Evolutionary conservation across 2,329 filamentous ascomycete genomes (phyloP).

Genomic region (Apiospora phragmitis): DNA sequence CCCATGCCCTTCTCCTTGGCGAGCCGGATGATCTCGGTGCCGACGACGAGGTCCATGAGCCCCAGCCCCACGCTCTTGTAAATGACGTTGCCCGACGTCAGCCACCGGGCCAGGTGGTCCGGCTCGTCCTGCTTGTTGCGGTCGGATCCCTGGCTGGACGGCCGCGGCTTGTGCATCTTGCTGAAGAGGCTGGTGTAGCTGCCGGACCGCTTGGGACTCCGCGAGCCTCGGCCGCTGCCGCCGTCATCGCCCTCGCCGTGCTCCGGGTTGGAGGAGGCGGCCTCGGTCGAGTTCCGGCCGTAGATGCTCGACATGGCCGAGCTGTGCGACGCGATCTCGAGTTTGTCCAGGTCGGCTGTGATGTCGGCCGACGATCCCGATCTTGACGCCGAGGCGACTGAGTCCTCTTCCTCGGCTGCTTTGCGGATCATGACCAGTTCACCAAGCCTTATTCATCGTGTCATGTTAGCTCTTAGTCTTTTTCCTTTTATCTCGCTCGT

Average conservation of each 20-base stretch:
- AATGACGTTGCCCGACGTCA: conserved; percentile 63
- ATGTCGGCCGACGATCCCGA: conserved; percentile 28
- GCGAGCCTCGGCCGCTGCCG: conserved; percentile 31
- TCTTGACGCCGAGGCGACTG: conserved; percentile 27
- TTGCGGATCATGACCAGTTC: conserved; percentile 69
- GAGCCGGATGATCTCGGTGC: conserved; percentile 56
- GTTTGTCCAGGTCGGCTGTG: conserved; percentile 36
- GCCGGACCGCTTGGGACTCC: conserved; percentile 31
- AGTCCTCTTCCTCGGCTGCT: conserved; percentile 40
- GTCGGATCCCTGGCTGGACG: conserved; percentile 30
- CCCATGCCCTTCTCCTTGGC: conserved; percentile 58
- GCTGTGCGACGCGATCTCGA: conserved; percentile 27
- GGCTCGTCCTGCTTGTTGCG: conserved; percentile 41
- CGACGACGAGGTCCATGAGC: conserved; percentile 66
- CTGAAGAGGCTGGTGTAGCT: conserved; percentile 23
- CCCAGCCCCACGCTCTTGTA: conserved; percentile 70
- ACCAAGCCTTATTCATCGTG: conserved; percentile 56
- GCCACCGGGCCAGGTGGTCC: conserved; percentile 54
- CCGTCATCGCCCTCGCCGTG: conserved; percentile 24
- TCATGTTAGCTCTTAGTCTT: not conserved
- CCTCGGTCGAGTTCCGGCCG: conserved; percentile 18
- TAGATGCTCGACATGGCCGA: conserved; percentile 45
- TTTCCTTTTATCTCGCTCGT: not conserved
- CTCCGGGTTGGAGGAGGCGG: conserved; percentile 13
- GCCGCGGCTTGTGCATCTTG: conserved; percentile 27